Base-by-base conservation (phyloP, 345 rosid species). In the Ceriops zippeliana region DNA sequence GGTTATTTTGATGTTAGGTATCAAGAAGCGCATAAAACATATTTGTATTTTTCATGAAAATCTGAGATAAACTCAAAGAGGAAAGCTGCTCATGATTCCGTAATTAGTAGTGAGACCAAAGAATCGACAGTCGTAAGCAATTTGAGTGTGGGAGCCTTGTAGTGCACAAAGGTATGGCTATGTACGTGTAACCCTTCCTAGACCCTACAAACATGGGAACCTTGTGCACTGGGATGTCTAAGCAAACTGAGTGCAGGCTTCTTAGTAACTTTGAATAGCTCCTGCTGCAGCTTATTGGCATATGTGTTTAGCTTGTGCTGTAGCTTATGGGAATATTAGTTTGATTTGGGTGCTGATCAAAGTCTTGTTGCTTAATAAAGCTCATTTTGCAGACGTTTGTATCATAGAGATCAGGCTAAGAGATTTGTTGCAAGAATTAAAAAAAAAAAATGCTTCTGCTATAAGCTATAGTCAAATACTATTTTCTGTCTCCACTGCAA, bases 401-500 rank as follows among this genome's bases (percentile, higher is more conserved):
- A 2, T 57, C 35, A 28, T 21, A 53, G 26, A 32, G 17, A 11
- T 28, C n/a, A 7, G 28, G 1, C 6, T 47, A 5, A 26, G 63
- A 28, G 30, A 54, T 58, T 31, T 6, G 58, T 52, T 21, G 26
- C 26, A 24, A 24, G 26, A 24, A 24, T 24, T 22, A 13, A 46
- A 30, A 54, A 51, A 17, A 51, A 32, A 15, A 31, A 34, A 34
- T 1, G 37, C 37, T 10, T 69, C 54, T 60, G 13, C 37, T 22
- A 21, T 61, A 2, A 65, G 34, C 21, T 59, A 20, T 32, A 13
- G 57, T 67, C 54, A 38, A 58, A 52, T 75, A 19, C 52, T 51
- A 54, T 72, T 42, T 47, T 70, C 26, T 54, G n/a, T 51, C 31
- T 61, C 30, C 49, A 52, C 30, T 7, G 51, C n/a, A 20, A 51